Evolutionary conservation across 768 basidiomycete species (phyloP).

Genomic region (Leccinum barrowsii): DNA sequence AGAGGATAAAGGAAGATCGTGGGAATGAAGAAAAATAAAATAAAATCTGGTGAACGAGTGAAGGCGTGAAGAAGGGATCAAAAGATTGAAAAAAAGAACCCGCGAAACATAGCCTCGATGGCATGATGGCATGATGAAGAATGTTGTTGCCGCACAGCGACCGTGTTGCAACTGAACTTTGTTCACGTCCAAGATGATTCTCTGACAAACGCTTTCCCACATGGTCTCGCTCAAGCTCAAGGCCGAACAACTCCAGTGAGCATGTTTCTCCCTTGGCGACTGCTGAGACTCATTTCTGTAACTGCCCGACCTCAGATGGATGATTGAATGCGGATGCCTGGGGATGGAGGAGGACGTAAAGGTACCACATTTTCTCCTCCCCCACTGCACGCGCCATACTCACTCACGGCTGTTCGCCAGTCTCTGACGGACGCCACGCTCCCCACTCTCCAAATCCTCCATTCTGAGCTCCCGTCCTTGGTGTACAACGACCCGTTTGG

Average conservation of each 20-base stretch:
- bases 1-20: background rate
- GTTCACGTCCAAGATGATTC: background rate
- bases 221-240: background rate
- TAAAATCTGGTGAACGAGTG: background rate
- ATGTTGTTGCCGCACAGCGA: background rate
- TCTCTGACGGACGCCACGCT: constrained; percentile 58
- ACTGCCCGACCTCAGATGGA: background rate
- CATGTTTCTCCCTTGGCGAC: constrained; percentile 15
- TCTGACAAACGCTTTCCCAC: too few species aligned
- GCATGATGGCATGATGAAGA: too few species aligned
- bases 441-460: constrained; percentile 62
- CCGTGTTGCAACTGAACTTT: background rate
- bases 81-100: background rate
- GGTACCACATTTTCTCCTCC: background rate
- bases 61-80: background rate
- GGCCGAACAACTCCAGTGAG: background rate
- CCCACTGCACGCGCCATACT: constrained; percentile 14
- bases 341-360: too few species aligned
- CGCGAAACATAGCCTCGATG: background rate
- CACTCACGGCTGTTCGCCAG: constrained; percentile 51
- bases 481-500: constrained; percentile 63
- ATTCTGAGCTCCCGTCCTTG: constrained; percentile 75
- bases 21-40: background rate
- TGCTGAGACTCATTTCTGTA: background rate
- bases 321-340: background rate